phyloP scores from a whole-genome alignment of 1,284 basidiomycete species.

The Coriolopsis trogii region DNA sequence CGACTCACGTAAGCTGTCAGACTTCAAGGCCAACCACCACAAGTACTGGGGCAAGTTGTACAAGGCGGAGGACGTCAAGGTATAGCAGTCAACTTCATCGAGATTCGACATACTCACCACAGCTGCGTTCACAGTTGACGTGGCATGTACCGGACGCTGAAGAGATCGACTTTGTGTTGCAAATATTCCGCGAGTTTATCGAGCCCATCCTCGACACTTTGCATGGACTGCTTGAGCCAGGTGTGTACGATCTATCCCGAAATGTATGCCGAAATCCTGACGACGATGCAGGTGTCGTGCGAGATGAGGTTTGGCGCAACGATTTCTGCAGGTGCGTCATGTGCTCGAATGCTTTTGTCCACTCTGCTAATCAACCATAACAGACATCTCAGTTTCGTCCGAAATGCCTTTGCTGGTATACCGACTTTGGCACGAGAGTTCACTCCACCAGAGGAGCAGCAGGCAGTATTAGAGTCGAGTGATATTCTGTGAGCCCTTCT shows the following conservation, averaged over 20 bases:
- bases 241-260: slow-evolving; percentile 36
- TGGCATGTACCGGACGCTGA: slow-evolving; percentile 76
- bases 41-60: slow-evolving; percentile 80
- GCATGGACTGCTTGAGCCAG: slow-evolving; percentile 59
- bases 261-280: slow-evolving; percentile 17
- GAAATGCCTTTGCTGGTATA: slow-evolving; percentile 68
- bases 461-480: slow-evolving; percentile 45
- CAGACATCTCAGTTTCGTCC: slow-evolving; percentile 65
- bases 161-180: slow-evolving; percentile 80
- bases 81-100: slow-evolving; percentile 29
- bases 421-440: slow-evolving; percentile 63
- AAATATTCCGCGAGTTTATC: slow-evolving; percentile 74
- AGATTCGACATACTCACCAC: not conserved
- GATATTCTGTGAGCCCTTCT: slow-evolving; percentile 59
- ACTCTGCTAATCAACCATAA: slow-evolving; percentile 24
- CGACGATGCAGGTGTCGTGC: slow-evolving; percentile 34
- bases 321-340: slow-evolving; percentile 81
- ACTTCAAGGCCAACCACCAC: slow-evolving; percentile 76
- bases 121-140: slow-evolving; percentile 52
- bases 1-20: slow-evolving; percentile 37
- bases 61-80: slow-evolving; percentile 58
- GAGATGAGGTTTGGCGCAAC: slow-evolving; percentile 80
- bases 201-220: slow-evolving; percentile 67
- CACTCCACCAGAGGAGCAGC: slow-evolving; percentile 46
- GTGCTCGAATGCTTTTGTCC: not conserved